phyloP scores from a whole-genome alignment of 768 basidiomycete genomes.

The Termitomyces sp. region DNA sequence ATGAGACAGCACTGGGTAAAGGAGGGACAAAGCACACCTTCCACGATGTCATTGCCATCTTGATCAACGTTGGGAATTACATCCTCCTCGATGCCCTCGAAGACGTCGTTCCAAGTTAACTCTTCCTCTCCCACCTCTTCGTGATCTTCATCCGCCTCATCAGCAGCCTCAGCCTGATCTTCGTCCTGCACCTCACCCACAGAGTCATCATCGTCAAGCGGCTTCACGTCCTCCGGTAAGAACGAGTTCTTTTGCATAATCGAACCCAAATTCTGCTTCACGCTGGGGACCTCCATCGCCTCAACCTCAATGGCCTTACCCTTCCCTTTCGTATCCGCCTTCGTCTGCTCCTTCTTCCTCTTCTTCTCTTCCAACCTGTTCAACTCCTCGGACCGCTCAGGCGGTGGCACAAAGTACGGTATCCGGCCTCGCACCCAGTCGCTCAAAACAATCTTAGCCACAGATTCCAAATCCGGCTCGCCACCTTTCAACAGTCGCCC shows the following conservation, averaged over 20 bases:
- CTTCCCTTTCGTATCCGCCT: slow-evolving; percentile 48
- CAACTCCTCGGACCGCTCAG: slow-evolving; percentile 70
- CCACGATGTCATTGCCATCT: slow-evolving; percentile 20
- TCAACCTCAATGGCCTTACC: slow-evolving; percentile 35
- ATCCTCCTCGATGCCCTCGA: slow-evolving; percentile 47
- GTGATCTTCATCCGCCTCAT: slow-evolving; percentile 33
- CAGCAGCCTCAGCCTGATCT: slow-evolving; percentile 28
- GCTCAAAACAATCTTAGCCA: slow-evolving; percentile 90
- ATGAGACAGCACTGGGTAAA: slow-evolving; percentile 6
- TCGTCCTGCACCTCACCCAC: slow-evolving; percentile 36
- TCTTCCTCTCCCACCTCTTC: slow-evolving; percentile 43
- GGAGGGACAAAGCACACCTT: slow-evolving; percentile 18
- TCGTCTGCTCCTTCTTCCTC: slow-evolving; percentile 35
- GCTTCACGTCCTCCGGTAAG: slow-evolving; percentile 74
- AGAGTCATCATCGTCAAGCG: slow-evolving; percentile 48
- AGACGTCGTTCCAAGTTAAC: slow-evolving; percentile 85
- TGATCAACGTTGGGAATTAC: slow-evolving; percentile 20
- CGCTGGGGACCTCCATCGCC: slow-evolving; percentile 45
- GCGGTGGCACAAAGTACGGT: slow-evolving; percentile 92
- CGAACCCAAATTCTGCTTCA: slow-evolving; percentile 81
- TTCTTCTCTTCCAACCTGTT: slow-evolving; percentile 59
- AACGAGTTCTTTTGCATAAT: slow-evolving; percentile 89
- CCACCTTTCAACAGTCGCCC: slow-evolving; percentile 91
- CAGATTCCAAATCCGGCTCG: slow-evolving; percentile 87
- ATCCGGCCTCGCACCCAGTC: slow-evolving; percentile 98